These are phyloP conservation scores for Colletotrichum tanaceti DNA, from an alignment of 2,329 filamentous ascomycete species.

Conservation along the genomic window DNA sequence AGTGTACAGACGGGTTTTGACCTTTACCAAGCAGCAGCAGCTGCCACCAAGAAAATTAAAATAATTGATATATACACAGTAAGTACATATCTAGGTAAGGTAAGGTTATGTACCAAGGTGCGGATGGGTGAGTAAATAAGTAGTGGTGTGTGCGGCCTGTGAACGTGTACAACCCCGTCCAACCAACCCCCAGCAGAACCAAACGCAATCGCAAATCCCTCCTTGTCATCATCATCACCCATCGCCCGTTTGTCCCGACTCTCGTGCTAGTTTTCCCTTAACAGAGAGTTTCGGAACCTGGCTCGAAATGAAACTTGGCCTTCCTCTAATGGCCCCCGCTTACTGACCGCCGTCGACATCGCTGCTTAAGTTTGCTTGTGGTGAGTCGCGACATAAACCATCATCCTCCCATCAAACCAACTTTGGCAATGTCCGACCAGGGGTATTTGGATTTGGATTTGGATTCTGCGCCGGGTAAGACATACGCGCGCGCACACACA, in stretches of 20 bases:
- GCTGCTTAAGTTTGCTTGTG: constrained; percentile 4
- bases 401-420: constrained; percentile 5
- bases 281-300: constrained; percentile 36
- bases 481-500: neutral
- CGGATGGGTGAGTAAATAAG: neutral
- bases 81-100: too few relatives aligned
- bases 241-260: neutral
- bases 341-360: neutral
- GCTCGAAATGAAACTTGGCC: constrained; percentile 35
- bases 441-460: neutral
- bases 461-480: constrained; percentile 16
- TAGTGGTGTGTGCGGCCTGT: constrained; percentile 9
- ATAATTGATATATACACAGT: neutral
- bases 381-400: constrained; percentile 23
- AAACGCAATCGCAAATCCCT: constrained; percentile 10
- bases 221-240: constrained; percentile 18
- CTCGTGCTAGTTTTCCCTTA: neutral
- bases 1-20: neutral
- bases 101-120: too few relatives aligned
- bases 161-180: constrained; percentile 27
- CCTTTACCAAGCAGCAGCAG: neutral
- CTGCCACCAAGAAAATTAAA: neutral
- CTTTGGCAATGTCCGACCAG: constrained; percentile 27
- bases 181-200: constrained; percentile 23
- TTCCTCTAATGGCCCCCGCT: constrained; percentile 7